Conservation (phyloP, 2,329 filamentous ascomycete species). For the Diaporthe amygdali region DNA sequence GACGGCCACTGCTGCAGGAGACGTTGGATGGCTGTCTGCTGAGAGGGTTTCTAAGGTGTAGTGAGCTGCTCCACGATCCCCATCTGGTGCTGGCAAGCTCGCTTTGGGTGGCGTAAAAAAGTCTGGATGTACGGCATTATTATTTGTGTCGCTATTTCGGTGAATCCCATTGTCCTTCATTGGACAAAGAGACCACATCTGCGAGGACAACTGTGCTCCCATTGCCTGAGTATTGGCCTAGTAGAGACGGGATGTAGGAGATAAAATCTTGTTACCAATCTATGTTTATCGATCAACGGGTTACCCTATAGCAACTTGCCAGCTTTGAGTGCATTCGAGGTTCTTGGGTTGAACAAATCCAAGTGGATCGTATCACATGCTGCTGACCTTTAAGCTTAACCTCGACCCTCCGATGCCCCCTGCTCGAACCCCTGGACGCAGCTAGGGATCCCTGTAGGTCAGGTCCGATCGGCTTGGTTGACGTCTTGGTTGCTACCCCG, state of each 20-base stretch:
- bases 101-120: background rate
- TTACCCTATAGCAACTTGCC: no score
- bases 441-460: conserved; percentile 1
- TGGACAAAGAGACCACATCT: no score
- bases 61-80: background rate
- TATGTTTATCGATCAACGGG: no score
- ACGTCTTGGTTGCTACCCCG: conserved; percentile 13
- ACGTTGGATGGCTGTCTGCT: conserved; percentile 2
- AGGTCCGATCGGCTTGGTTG: conserved; percentile 12
- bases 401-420: background rate
- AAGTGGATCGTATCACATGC: background rate
- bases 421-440: background rate
- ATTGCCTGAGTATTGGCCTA: no score
- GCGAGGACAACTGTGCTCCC: no score
- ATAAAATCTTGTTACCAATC: no score
- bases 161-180: no score
- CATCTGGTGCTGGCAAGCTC: background rate
- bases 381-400: background rate
- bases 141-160: background rate
- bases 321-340: no score
- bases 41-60: background rate
- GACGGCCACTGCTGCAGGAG: background rate
- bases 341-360: no score
- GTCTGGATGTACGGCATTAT: no score
- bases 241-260: no score